These are phyloP conservation scores for Pyrenophora seminiperda DNA, from an alignment of 2,329 filamentous ascomycete species.

Conservation along the genomic window DNA sequence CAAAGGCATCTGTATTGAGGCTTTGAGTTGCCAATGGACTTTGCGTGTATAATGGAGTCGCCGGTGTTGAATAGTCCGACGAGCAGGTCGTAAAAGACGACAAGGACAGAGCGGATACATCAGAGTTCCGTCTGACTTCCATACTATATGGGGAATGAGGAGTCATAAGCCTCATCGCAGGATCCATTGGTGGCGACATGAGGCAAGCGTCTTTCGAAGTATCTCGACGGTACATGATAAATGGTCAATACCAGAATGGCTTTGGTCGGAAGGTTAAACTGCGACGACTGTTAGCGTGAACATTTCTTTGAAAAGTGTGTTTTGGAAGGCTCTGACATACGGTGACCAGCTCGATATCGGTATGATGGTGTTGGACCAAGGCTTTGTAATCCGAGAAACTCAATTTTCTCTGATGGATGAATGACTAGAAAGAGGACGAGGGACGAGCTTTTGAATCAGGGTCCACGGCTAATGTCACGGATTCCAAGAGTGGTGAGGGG, in stretches of 20 bases:
- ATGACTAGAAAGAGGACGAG: no score
- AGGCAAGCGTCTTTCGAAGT: constrained; percentile 31
- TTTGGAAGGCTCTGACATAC: neutral
- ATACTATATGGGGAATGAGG: constrained; percentile 33
- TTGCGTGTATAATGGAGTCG: constrained; percentile 33
- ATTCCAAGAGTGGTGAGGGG: constrained; percentile 34
- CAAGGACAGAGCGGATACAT: constrained; percentile 38
- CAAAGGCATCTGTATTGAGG: constrained; percentile 22
- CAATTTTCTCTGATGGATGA: no score
- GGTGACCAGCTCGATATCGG: no score
- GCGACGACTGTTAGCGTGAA: constrained; percentile 2
- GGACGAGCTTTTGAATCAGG: constrained; percentile 39
- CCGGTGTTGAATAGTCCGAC: constrained; percentile 34
- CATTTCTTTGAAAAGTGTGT: neutral
- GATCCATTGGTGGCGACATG: constrained; percentile 21
- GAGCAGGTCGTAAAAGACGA: constrained; percentile 19
- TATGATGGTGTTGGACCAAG: constrained; percentile 19
- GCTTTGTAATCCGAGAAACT: constrained; percentile 12
- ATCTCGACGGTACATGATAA: constrained; percentile 11
- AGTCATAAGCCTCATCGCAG: constrained; percentile 32
- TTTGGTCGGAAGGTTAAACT: constrained; percentile 1
- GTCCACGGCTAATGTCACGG: constrained; percentile 19
- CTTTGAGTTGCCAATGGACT: constrained; percentile 31
- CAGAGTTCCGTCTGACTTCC: constrained; percentile 39
- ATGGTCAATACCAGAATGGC: constrained; percentile 16